Evolutionary conservation across 257 asterid species (phyloP).

Genomic region (Euphrasia confusa): DNA sequence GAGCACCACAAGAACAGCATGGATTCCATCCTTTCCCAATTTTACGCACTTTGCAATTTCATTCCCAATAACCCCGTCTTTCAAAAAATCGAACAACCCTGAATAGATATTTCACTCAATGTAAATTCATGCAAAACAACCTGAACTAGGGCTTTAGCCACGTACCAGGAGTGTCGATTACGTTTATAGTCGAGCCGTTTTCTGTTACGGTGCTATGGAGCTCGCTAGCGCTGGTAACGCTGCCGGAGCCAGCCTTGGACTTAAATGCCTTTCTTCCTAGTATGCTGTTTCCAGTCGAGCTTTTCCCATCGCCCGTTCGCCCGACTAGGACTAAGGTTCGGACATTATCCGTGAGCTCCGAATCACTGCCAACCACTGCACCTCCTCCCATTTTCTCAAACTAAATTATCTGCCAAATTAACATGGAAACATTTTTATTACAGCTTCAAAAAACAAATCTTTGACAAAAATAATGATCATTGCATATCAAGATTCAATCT

Average conservation of each 20-base stretch:
- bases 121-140: too few species aligned
- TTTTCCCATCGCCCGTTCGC: background rate
- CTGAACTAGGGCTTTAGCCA: too few species aligned
- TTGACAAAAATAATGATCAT: too few species aligned
- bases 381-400: background rate
- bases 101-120: background rate
- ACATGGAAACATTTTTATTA: too few species aligned
- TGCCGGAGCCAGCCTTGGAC: background rate
- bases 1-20: background rate
- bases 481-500: too few species aligned
- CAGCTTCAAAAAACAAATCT: too few species aligned
- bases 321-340: background rate
- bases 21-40: background rate
- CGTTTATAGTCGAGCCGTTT: background rate
- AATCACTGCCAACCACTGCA: background rate
- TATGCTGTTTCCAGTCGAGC: background rate
- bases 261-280: background rate
- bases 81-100: background rate
- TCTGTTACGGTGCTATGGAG: background rate
- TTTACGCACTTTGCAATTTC: background rate
- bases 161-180: background rate
- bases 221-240: background rate
- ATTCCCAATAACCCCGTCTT: background rate
- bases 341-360: too few species aligned
- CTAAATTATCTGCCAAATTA: background rate